phyloP scores from a whole-genome alignment of 2,329 filamentous ascomycete species.

The Ustilaginoidea virens region DNA sequence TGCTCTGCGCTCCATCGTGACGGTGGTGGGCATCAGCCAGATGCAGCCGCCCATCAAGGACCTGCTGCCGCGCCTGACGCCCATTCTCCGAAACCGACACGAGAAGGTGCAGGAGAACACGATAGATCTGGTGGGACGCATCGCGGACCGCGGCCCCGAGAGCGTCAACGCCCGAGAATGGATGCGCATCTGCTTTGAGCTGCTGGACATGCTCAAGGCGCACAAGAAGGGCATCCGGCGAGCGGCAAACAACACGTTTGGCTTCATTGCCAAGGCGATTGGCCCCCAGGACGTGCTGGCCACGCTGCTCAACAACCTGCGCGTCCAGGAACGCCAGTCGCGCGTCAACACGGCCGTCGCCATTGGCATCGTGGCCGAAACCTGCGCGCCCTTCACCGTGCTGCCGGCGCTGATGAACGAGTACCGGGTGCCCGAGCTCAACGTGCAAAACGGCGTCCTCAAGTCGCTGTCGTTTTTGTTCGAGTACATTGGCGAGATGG shows the following conservation, averaged over 20 bases:
- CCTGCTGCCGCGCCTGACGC: conserved; percentile 81
- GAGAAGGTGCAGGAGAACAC: conserved; percentile 99
- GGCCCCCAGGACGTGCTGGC: conserved; percentile 94
- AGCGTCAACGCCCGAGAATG: conserved; percentile 94
- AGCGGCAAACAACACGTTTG: conserved; percentile 98
- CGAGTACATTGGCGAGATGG: conserved; percentile 99
- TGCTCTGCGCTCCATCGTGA: conserved; percentile 88
- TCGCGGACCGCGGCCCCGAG: conserved; percentile 91
- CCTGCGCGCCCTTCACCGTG: conserved; percentile 94
- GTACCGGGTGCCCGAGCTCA: conserved; percentile 93
- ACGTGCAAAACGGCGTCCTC: conserved; percentile 96
- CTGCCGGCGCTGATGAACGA: conserved; percentile 99
- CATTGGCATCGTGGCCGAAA: conserved; percentile 96
- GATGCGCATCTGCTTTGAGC: conserved; percentile 99
- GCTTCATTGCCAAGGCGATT: conserved; percentile 98
- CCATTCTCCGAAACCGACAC: conserved; percentile 95
- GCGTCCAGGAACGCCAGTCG: conserved; percentile 94
- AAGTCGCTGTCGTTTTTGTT: conserved; percentile 96
- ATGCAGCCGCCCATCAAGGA: conserved; percentile 99
- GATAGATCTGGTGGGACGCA: conserved; percentile 93
- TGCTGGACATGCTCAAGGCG: conserved; percentile 97
- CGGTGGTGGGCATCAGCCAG: conserved; percentile 90
- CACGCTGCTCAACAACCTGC: conserved; percentile 87
- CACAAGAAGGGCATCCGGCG: conserved; percentile 98
- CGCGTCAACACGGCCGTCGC: conserved; percentile 97